Evolutionary conservation across 2,329 filamentous ascomycete genomes (phyloP).

Genomic region (Epichloe sp.): DNA sequence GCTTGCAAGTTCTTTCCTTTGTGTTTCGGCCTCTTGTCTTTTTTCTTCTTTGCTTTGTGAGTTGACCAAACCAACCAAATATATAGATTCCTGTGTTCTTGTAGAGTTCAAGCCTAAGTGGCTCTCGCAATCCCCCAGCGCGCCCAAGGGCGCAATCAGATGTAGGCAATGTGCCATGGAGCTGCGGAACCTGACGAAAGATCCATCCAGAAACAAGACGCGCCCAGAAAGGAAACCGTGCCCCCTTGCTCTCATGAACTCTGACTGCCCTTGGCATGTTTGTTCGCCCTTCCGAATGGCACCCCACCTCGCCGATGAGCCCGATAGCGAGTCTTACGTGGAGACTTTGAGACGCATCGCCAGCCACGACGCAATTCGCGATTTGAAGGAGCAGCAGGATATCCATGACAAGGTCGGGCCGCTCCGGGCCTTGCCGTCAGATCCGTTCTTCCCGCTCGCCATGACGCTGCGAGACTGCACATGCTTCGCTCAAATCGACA

Average conservation of each 20-base stretch:
- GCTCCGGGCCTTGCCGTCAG: constrained; percentile 25
- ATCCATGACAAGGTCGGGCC: constrained; percentile 30
- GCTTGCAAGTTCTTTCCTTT: constrained; percentile 1
- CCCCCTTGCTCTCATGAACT: constrained; percentile 49
- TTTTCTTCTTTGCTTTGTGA: constrained; percentile 1
- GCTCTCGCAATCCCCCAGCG: constrained; percentile 59
- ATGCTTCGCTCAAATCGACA: constrained; percentile 50
- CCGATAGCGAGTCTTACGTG: constrained; percentile 15
- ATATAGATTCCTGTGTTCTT: constrained; percentile 24
- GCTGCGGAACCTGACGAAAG: constrained; percentile 21
- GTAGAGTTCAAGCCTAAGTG: constrained; percentile 80
- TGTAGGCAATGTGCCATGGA: constrained; percentile 62
- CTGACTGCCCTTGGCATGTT: constrained; percentile 30
- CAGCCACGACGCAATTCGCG: constrained; percentile 21
- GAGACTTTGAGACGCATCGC: constrained; percentile 16
- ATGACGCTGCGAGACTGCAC: constrained; percentile 78
- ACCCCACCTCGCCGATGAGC: constrained; percentile 17
- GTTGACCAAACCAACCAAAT: constrained; percentile 7
- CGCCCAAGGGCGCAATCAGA: constrained; percentile 46
- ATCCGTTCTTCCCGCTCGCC: constrained; percentile 46
- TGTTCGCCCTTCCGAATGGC: constrained; percentile 29
- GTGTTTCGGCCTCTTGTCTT: neutral
- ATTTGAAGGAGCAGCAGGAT: constrained; percentile 25
- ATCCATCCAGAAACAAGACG: constrained; percentile 19
- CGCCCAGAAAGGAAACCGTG: constrained; percentile 39